Evolutionary conservation across 768 basidiomycete species (phyloP).

Genomic region (Candolleomyces efflorescens): DNA sequence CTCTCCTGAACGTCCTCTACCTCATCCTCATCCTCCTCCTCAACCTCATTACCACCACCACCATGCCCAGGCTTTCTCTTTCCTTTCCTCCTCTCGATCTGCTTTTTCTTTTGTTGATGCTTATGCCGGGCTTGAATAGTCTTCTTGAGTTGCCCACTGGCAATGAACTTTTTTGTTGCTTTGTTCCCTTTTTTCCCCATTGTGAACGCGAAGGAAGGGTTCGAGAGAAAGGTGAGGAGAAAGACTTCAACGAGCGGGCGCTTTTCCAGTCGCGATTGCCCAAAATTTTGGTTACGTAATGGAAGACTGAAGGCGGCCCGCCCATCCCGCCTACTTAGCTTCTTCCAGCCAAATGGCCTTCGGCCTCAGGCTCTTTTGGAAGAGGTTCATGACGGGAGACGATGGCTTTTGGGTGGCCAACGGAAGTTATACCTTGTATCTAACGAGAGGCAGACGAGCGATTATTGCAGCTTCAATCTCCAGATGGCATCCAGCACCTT

Average conservation of each 20-base stretch:
- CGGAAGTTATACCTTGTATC: no score
- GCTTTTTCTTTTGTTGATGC: constrained; percentile 71
- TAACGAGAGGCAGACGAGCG: no score
- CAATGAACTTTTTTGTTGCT: constrained; percentile 80
- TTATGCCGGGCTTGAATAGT: constrained; percentile 82
- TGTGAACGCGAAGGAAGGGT: neutral
- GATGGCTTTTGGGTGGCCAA: no score
- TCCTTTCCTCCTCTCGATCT: constrained; percentile 54
- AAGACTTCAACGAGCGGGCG: neutral
- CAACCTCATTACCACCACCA: constrained; percentile 29
- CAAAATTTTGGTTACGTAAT: constrained; percentile 4
- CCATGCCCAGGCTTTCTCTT: constrained; percentile 24
- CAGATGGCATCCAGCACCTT: no score
- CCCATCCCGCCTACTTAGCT: neutral
- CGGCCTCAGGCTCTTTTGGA: neutral
- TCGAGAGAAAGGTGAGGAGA: neutral
- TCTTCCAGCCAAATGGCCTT: neutral
- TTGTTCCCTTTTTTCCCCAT: constrained; percentile 42
- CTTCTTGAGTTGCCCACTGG: constrained; percentile 85
- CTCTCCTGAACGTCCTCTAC: constrained; percentile 22
- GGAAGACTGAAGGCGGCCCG: neutral
- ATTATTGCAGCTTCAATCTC: no score
- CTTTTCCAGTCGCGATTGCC: neutral
- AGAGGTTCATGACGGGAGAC: no score
- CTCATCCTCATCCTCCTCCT: constrained; percentile 31